A percentile compares a stretch with the other conserved stretches of the same genome.
Conservation (phyloP, 352 stramenopile genomes). For the Lagenidium giganteum region DNA sequence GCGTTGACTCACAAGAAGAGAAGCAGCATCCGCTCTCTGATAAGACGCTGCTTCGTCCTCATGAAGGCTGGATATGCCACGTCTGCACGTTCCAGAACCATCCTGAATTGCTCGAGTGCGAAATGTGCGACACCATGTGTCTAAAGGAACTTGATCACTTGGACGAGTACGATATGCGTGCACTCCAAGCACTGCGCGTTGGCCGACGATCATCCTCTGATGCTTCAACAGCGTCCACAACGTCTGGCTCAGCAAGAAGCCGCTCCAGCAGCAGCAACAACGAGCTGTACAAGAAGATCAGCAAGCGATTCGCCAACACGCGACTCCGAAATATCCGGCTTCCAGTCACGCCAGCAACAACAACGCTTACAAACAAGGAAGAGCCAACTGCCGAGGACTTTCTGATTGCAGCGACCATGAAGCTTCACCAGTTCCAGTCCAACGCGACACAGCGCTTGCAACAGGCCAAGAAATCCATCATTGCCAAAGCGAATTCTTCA, state of each 20-base stretch:
- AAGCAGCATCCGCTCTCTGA: too few relatives aligned
- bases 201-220: not conserved
- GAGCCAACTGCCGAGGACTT: slow-evolving; percentile 66
- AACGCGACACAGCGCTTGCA: slow-evolving; percentile 27
- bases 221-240: not conserved
- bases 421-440: slow-evolving; percentile 43
- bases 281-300: slow-evolving; percentile 23
- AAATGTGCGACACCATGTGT: slow-evolving; percentile 62
- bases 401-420: slow-evolving; percentile 37
- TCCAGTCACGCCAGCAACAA: slow-evolving; percentile 32
- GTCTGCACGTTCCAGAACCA: slow-evolving; percentile 85
- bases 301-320: slow-evolving; percentile 16
- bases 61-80: slow-evolving; percentile 45
- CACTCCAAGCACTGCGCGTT: not conserved
- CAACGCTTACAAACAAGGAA: slow-evolving; percentile 45
- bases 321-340: slow-evolving; percentile 41
- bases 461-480: slow-evolving; percentile 26
- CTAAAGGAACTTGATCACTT: slow-evolving; percentile 12
- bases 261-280: slow-evolving; percentile 4
- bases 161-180: not conserved
- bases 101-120: slow-evolving; percentile 48
- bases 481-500: slow-evolving; percentile 21
- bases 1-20: too few relatives aligned
- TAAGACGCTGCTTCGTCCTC: too few relatives aligned
- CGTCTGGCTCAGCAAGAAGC: not conserved